Evolutionary conservation across 1,284 basidiomycete genomes (phyloP), one percentile per base, ranked within the genome.

Genomic region (Moesziomyces globuligerus): DNA sequence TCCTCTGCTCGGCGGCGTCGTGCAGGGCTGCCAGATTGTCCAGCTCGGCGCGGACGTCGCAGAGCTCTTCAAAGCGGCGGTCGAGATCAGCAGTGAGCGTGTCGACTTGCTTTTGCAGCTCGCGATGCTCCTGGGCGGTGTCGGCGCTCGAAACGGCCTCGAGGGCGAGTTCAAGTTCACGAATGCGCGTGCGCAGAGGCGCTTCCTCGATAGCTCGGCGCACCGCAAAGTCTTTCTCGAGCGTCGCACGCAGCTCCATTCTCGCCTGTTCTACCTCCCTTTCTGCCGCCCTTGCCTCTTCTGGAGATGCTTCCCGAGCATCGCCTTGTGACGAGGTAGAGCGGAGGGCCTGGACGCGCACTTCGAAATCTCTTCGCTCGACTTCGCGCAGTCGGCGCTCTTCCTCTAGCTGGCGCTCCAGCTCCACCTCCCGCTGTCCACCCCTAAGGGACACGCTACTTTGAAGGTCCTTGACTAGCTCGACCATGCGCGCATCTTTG

Each of bases 181-280:
- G 29, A 10, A 68, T 24, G 15, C 42, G 28, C 1, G 24, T 18
- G 18, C 25, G 38, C 4, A 68, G 42, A 2, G 52, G 40, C 13
- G 52, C 48, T 21, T 60, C 49, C 45, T 70, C 60, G 28, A 71
- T 57, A 1, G 41, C 21, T 1, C 37, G 46, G 7, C 69, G 58
- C 29, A 72, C 24, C 3, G 48, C 58, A 44, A 67, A 72, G 38
- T 72, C 68, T 23, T 66, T 71, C 20, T 71, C 61, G 23, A 60
- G 13, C 2, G 61, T 58, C 25, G 26, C 7, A 0, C 69, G 43
- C 7, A 61, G 18, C 18, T 62, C 57, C 34, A 52, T 44, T n/a
- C 51, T 66, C 8, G 50, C 54, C 32, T 44, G 32, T 25, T 66
- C 54, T 20, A 56, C 18, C 20, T 13, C 47, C 26, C 15, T 28